Conservation (phyloP, 768 basidiomycete species). For the Kwoniella mangroviensis region DNA sequence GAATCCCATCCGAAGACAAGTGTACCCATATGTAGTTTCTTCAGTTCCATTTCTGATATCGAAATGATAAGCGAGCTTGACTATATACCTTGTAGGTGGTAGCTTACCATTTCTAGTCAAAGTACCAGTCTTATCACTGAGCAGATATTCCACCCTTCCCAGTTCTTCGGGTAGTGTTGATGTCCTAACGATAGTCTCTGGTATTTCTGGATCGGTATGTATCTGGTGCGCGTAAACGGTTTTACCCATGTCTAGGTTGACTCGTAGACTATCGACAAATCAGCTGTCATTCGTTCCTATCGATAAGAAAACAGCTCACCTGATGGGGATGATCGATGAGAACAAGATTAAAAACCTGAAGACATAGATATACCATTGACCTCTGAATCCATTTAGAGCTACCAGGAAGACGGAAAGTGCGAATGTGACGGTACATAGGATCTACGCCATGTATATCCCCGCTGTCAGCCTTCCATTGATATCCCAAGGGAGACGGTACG, state of each 20-base stretch:
- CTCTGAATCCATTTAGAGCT: slow-evolving; percentile 93
- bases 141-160: slow-evolving; percentile 89
- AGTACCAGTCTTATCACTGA: slow-evolving; percentile 98
- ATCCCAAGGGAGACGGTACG: background rate
- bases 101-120: slow-evolving; percentile 89
- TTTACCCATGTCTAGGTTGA: slow-evolving; percentile 99
- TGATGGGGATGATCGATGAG: slow-evolving; percentile 98
- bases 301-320: slow-evolving; percentile 63
- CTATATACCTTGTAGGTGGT: too few species aligned
- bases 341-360: slow-evolving; percentile 97
- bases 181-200: slow-evolving; percentile 94
- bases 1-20: slow-evolving; percentile 95
- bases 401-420: slow-evolving; percentile 87
- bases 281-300: background rate
- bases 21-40: slow-evolving; percentile 97
- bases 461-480: background rate
- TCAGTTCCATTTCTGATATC: slow-evolving; percentile 93
- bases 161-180: slow-evolving; percentile 96
- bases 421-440: slow-evolving; percentile 92
- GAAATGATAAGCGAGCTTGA: background rate
- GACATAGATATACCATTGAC: slow-evolving; percentile 93
- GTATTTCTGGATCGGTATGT: slow-evolving; percentile 90
- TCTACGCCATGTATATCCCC: slow-evolving; percentile 61
- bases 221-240: slow-evolving; percentile 96
- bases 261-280: slow-evolving; percentile 72